Evolutionary conservation across 208 protist genomes (phyloP).

Genomic region (Endotrypanum monterogeii): DNA sequence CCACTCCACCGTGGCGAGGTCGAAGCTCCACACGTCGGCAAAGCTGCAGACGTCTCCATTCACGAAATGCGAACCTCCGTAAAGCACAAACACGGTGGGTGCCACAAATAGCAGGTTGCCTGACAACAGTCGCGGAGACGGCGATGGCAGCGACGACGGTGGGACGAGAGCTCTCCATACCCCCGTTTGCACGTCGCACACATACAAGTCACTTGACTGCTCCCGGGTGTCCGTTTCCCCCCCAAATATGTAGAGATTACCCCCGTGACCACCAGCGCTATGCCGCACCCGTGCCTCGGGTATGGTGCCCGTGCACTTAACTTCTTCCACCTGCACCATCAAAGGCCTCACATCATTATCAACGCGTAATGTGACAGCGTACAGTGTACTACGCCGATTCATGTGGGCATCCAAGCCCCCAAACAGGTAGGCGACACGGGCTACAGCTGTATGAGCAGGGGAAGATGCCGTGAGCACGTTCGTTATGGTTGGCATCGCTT

Average conservation of each 20-base stretch:
- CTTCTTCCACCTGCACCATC: constrained; percentile 15
- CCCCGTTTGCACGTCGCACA: constrained; percentile 33
- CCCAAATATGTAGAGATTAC: constrained; percentile 59
- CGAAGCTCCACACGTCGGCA: constrained; percentile 48
- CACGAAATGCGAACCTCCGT: constrained; percentile 70
- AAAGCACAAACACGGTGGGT: constrained; percentile 41
- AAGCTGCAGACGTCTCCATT: constrained; percentile 52
- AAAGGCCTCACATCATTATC: not conserved
- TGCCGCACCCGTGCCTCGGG: constrained; percentile 57
- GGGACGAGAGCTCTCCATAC: constrained; percentile 38
- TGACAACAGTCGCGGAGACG: constrained; percentile 51
- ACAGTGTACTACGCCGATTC: constrained; percentile 48
- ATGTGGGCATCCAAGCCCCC: constrained; percentile 60
- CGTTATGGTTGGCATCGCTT: not conserved
- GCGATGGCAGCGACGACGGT: constrained; percentile 26
- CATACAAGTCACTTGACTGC: constrained; percentile 55
- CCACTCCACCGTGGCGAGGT: constrained; percentile 33
- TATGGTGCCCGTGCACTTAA: constrained; percentile 40
- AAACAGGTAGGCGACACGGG: constrained; percentile 56
- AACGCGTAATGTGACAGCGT: constrained; percentile 14
- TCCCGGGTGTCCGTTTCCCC: constrained; percentile 56
- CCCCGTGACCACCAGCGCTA: constrained; percentile 32
- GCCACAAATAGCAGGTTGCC: constrained; percentile 49
- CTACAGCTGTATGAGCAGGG: not conserved
- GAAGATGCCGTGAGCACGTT: not conserved